Base-by-base conservation (phyloP, 768 basidiomycete species). In the Vararia minispora region DNA sequence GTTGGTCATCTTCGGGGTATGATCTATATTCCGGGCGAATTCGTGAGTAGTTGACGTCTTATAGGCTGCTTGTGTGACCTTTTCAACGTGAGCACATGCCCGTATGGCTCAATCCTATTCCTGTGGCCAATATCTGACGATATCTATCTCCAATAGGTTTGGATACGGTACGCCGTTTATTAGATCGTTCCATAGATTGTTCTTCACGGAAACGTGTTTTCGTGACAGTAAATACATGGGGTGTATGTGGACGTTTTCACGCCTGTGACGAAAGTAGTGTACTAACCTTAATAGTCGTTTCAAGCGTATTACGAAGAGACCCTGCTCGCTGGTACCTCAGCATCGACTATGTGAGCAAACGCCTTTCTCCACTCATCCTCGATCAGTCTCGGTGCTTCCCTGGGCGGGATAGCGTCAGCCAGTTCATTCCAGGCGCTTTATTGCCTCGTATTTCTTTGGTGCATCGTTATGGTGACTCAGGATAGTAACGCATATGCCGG, bases 191-290 rank as follows among this genome's bases (percentile, higher is more conserved):
- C n/a, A n/a, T n/a, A n/a, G n/a, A n/a, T n/a, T n/a, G n/a, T n/a
- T n/a, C n/a, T n/a, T n/a, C n/a, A n/a, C n/a, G n/a, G n/a, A n/a
- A n/a, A n/a, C n/a, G n/a, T n/a, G n/a, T n/a, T n/a, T n/a, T n/a
- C n/a, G n/a, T n/a, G n/a, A n/a, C n/a, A n/a, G 72, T 81, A 3
- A 84, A 81, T 47, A 69, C 77, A 0, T 83, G 79, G 79, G 81
- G 83, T 34, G 82, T 79, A 49, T 58, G 72, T 64, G n/a, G 20
- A 20, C 7, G 36, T 28, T 34, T 18, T 12, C 4, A 17, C 4
- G 6, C 3, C 27, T 28, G n/a, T 12, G 6, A 5, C 31, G 18
- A 5, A 25, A 17, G 11, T 31, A 17, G 16, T 20, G 43, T 39
- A 2, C 21, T 47, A 13, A 10, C 45, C 28, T 23, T 17, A 17